phyloP scores from a whole-genome alignment of 2,329 filamentous ascomycete species.

The Verticillium alfalfae region DNA sequence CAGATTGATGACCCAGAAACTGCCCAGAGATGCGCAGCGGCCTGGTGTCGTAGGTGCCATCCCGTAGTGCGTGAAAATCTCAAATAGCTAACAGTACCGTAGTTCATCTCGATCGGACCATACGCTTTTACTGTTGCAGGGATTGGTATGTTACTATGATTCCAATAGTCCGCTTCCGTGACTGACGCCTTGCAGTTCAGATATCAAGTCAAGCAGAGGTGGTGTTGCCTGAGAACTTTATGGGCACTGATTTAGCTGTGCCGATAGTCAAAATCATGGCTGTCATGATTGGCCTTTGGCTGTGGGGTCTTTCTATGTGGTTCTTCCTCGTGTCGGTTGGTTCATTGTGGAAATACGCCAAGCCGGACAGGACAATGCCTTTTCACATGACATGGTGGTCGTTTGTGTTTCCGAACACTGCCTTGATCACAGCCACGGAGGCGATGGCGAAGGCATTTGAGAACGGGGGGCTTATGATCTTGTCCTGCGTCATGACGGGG shows the following conservation, averaged over 20 bases:
- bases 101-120: conserved; percentile 78
- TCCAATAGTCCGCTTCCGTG: not conserved
- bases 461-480: conserved; percentile 54
- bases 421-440: conserved; percentile 68
- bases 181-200: conserved; percentile 22
- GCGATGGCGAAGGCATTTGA: conserved; percentile 60
- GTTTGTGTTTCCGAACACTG: conserved; percentile 78
- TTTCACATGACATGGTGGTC: conserved; percentile 86
- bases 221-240: conserved; percentile 37
- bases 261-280: conserved; percentile 41
- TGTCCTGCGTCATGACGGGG: conserved; percentile 64
- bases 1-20: conserved; percentile 80
- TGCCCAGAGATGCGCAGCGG: conserved; percentile 68
- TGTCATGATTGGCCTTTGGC: conserved; percentile 66
- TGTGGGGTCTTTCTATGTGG: conserved; percentile 79
- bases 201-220: conserved; percentile 35
- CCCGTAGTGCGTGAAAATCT: not conserved
- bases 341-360: conserved; percentile 64
- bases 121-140: conserved; percentile 53
- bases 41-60: conserved; percentile 58
- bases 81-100: not conserved
- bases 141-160: conserved; percentile 23
- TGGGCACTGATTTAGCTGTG: conserved; percentile 33
- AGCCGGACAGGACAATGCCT: conserved; percentile 51
- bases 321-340: conserved; percentile 79